These are phyloP conservation scores for Hymenoscyphus fructigenus DNA, from an alignment of 2,329 filamentous ascomycete genomes.

Conservation along the genomic window DNA sequence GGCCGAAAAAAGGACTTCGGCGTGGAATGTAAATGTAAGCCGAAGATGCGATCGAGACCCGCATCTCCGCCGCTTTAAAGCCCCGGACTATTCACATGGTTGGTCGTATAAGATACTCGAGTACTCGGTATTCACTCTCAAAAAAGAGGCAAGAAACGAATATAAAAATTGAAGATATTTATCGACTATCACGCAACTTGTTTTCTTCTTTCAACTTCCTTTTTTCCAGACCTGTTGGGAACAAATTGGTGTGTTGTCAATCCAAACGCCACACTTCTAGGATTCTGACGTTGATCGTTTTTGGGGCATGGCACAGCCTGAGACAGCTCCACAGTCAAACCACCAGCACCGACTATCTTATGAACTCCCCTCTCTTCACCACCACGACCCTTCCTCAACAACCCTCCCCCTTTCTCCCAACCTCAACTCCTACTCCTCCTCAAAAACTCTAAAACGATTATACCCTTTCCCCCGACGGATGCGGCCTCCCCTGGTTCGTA, in stretches of 20 bases:
- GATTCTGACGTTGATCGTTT: background rate
- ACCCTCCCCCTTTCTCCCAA: background rate
- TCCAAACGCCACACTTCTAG: background rate
- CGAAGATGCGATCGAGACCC: no score
- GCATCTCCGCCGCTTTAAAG: no score
- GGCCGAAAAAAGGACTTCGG: no score
- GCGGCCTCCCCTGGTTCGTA: constrained; percentile 19
- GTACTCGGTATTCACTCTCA: no score
- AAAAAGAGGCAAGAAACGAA: no score
- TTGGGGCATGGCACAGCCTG: background rate
- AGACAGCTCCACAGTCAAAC: background rate
- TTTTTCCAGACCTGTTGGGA: no score
- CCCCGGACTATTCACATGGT: no score
- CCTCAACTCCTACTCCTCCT: background rate
- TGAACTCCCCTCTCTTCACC: background rate
- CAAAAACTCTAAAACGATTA: background rate
- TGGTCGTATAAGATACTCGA: no score
- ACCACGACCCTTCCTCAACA: background rate
- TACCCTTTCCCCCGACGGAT: constrained; percentile 21
- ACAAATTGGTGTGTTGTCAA: background rate
- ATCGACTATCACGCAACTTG: no score
- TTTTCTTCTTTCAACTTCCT: no score
- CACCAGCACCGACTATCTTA: background rate
- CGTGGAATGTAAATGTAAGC: no score
- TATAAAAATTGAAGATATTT: no score